Evolutionary conservation across 1,284 basidiomycete species (phyloP), one percentile per base, ranked within the genome.

Genomic region (Agroathelia rolfsii): DNA sequence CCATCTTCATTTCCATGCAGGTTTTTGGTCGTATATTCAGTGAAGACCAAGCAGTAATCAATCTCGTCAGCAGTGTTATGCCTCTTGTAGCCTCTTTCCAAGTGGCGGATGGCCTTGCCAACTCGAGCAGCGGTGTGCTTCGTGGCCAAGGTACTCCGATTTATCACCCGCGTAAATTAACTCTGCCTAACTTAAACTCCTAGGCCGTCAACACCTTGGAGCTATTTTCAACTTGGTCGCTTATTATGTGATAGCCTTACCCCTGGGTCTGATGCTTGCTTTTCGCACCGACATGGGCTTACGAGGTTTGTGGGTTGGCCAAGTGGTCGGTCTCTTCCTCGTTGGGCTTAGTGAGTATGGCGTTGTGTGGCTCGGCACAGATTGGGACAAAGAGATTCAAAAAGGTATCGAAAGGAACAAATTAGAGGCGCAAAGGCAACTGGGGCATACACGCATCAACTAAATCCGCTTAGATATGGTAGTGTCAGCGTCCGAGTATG

Each of bases 31-130:
- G 73, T 42, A 49, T 85, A 7, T 84, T 79, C 55, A 82, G 75
- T 42, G 66, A 79, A 32, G 78, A 85, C 39, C 47, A 53, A 10
- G 61, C 64, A 3, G 78, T 83, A 7, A 72, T 72, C 4, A 41
- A 38, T 5, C 62, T 83, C 13, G 82, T 86, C 18, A 71, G 72
- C 34, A 57, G 66, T 33, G 76, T 86, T 9, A 80, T 86, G 69
- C 83, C 83, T 1, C 64, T 83, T 11, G 79, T 86, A 1, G 82
- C 83, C 2, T 79, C 79, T 0, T 86, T 86, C 51, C 82, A 86
- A 55, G 74, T 76, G 10, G 78, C 77, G 3, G 80, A 84, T 44
- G 81, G 79, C 3, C 55, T 83, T 4, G 81, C 78, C 6, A 76
- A 76, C 14, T 74, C 78, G 2, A 81, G 80, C 39, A 78, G 79